Conservation (phyloP, 164 flowering plant species). For the Stephania cephalantha region DNA sequence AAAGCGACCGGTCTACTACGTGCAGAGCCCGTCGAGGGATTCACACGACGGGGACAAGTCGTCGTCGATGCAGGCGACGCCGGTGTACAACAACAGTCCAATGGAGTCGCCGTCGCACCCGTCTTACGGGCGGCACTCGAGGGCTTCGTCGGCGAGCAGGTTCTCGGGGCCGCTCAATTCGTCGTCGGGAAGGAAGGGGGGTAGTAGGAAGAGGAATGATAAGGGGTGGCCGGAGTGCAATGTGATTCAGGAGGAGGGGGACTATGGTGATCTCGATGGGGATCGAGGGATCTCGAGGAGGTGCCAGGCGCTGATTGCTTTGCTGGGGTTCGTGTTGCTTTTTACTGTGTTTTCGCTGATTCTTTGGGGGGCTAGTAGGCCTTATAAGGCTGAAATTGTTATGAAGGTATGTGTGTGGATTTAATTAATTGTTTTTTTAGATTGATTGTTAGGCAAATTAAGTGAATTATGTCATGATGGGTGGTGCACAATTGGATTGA, state of each 20-base stretch:
- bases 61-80: conserved; percentile 83
- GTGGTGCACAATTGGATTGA: no score
- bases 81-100: conserved; percentile 64
- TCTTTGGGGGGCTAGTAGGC: conserved; percentile 68
- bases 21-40: conserved; percentile 93
- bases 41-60: conserved; percentile 98
- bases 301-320: conserved; percentile 32
- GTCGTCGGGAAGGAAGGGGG: conserved; percentile 63
- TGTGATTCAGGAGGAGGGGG: conserved; percentile 82
- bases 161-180: conserved; percentile 89
- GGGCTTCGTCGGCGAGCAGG: conserved; percentile 85
- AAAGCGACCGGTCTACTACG: conserved; percentile 70
- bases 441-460: no score
- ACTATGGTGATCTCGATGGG: conserved; percentile 56
- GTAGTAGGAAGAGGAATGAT: conserved; percentile 62
- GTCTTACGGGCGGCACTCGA: conserved; percentile 76
- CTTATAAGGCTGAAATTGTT: conserved; percentile 37
- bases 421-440: no score
- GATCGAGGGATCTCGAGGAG: conserved; percentile 24
- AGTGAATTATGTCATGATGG: no score
- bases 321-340: conserved; percentile 12
- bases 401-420: conserved; percentile 35
- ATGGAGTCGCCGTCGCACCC: conserved; percentile 97
- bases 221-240: conserved; percentile 97
- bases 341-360: conserved; percentile 50